Percentiles rank a stretch among this genome's conserved stretches.
phyloP scores from a whole-genome alignment of 257 asterid genomes.

The Prunella vulgaris region DNA sequence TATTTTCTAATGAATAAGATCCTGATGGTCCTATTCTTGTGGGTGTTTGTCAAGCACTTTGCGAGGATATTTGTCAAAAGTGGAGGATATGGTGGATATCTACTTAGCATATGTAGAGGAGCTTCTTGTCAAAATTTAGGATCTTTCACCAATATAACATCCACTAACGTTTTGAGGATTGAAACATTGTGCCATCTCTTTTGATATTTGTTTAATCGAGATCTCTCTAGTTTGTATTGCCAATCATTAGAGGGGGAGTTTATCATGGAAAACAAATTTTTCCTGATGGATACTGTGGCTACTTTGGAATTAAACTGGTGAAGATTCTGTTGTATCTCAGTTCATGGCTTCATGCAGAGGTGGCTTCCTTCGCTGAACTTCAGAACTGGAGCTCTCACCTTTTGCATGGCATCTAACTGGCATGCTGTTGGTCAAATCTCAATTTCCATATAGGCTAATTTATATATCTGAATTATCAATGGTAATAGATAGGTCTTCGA shows the following conservation, averaged over 20 bases:
- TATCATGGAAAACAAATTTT: conserved; percentile 37
- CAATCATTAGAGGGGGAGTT: conserved; percentile 47
- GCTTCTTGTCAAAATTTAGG: conserved; percentile 40
- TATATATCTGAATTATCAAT: conserved; percentile 31
- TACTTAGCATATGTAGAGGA: conserved; percentile 41
- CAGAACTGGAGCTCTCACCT: conserved; percentile 62
- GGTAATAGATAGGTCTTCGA: conserved; percentile 46
- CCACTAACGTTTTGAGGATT: conserved; percentile 33
- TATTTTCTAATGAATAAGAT: conserved; percentile 33
- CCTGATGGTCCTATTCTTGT: conserved; percentile 33
- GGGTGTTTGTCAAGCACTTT: conserved; percentile 38
- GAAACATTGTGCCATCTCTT: conserved; percentile 25
- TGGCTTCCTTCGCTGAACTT: conserved; percentile 57
- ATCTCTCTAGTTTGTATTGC: conserved; percentile 34
- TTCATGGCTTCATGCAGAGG: conserved; percentile 57
- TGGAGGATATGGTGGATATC: conserved; percentile 43
- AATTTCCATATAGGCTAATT: conserved; percentile 40
- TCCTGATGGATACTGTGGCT: conserved; percentile 30
- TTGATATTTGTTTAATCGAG: conserved; percentile 35
- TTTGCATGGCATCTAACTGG: conserved; percentile 49
- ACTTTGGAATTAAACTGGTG: conserved; percentile 25
- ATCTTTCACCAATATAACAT: conserved; percentile 34
- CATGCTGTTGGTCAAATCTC: conserved; percentile 53
- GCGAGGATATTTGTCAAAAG: conserved; percentile 37
- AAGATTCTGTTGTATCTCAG: conserved; percentile 44